Evolutionary conservation across 2,329 filamentous ascomycete genomes (phyloP).

Genomic region (Didymella sp.): DNA sequence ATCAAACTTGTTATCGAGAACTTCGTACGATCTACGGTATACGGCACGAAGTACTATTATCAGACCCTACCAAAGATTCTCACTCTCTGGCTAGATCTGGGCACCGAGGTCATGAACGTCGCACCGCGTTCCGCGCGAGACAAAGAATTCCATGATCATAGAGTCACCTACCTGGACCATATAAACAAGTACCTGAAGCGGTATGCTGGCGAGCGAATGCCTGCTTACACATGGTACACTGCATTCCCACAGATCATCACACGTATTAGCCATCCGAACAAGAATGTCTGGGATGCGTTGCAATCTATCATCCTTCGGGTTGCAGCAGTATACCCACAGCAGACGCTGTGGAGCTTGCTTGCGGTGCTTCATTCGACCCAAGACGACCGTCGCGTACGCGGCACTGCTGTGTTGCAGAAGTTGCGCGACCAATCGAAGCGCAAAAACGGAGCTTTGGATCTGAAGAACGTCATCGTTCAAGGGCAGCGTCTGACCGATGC

Average conservation of each 20-base stretch:
- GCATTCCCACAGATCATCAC: conserved; percentile 92
- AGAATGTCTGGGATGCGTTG: conserved; percentile 76
- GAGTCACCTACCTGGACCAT: conserved; percentile 37
- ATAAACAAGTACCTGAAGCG: conserved; percentile 75
- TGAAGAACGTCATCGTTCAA: conserved; percentile 74
- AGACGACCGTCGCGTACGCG: conserved; percentile 68
- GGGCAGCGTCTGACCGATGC: conserved; percentile 86
- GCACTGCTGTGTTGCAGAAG: conserved; percentile 52
- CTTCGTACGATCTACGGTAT: conserved; percentile 84
- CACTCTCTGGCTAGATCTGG: conserved; percentile 93
- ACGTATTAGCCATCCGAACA: conserved; percentile 88
- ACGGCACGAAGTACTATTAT: conserved; percentile 93
- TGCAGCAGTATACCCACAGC: conserved; percentile 84
- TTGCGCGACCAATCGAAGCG: conserved; percentile 61
- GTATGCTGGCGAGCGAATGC: conserved; percentile 71
- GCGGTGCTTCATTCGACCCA: conserved; percentile 84
- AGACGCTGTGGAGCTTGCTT: conserved; percentile 89
- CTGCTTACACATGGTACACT: conserved; percentile 80
- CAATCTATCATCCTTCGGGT: conserved; percentile 84
- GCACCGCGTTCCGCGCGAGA: conserved; percentile 33
- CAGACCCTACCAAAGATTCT: conserved; percentile 91
- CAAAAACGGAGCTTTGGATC: conserved; percentile 63
- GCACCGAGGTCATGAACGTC: conserved; percentile 66
- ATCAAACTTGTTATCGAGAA: conserved; percentile 92
- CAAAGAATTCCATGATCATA: conserved; percentile 42